Conservation (phyloP, 2,329 filamentous ascomycete species). For the Xylariaceae sp. region DNA sequence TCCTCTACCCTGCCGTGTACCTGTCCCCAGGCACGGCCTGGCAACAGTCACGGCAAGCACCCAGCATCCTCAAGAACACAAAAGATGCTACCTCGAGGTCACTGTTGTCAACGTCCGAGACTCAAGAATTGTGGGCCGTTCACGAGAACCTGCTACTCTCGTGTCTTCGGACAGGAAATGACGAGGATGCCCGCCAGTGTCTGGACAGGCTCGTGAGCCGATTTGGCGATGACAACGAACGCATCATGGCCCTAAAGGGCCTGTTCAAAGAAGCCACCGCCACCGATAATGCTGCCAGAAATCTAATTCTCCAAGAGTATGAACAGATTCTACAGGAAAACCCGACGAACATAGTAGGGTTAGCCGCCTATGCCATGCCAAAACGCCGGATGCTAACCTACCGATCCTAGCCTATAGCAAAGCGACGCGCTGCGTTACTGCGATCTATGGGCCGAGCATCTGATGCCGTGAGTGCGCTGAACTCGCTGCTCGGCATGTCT, state of each 20-base stretch:
- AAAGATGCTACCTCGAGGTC: constrained; percentile 50
- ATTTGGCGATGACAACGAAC: constrained; percentile 81
- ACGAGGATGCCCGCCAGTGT: constrained; percentile 69
- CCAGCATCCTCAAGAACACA: constrained; percentile 50
- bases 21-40: constrained; percentile 54
- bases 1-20: constrained; percentile 54
- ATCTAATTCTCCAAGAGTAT: constrained; percentile 71
- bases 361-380: constrained; percentile 4
- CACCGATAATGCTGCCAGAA: constrained; percentile 58
- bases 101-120: constrained; percentile 59
- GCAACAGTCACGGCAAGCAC: constrained; percentile 58
- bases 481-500: constrained; percentile 71
- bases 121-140: constrained; percentile 74
- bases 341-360: constrained; percentile 71
- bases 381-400: constrained; percentile 6
- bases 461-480: constrained; percentile 72
- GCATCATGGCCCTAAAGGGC: constrained; percentile 77
- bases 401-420: constrained; percentile 65
- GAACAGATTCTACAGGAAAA: constrained; percentile 69
- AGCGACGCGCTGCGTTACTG: constrained; percentile 77
- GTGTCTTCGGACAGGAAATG: constrained; percentile 79
- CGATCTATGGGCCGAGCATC: constrained; percentile 63
- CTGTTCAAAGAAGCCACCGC: constrained; percentile 82
- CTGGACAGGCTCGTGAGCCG: constrained; percentile 71
- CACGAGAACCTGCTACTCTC: constrained; percentile 85